These are phyloP conservation scores for Panellus pusillus DNA, from an alignment of 768 basidiomycete genomes.

Conservation along the genomic window DNA sequence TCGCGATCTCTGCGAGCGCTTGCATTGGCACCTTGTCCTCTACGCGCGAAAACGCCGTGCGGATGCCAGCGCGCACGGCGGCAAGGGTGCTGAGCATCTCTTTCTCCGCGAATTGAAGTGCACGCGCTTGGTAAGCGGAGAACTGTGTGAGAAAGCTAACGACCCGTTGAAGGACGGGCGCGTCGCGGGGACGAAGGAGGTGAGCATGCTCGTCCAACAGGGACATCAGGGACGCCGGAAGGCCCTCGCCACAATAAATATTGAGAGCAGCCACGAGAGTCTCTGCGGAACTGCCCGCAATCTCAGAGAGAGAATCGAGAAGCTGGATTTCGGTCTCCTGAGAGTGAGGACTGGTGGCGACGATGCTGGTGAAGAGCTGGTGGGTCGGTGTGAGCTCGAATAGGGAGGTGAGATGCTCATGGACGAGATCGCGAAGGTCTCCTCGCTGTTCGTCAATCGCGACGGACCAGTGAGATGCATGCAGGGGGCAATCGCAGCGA, in stretches of 20 bases:
- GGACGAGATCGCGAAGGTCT: conserved; percentile 44
- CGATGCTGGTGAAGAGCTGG: conserved; percentile 44
- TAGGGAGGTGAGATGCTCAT: conserved; percentile 41
- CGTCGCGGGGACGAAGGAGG: conserved; percentile 64
- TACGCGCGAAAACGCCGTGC: conserved; percentile 47
- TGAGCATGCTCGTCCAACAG: conserved; percentile 50
- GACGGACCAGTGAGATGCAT: conserved; percentile 54
- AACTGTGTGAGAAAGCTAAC: conserved; percentile 37
- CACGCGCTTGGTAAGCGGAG: conserved; percentile 29
- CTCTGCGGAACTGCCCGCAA: conserved; percentile 51
- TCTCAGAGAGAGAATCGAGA: conserved; percentile 32
- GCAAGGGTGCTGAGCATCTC: conserved; percentile 51
- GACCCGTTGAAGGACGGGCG: conserved; percentile 44
- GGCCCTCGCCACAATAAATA: conserved; percentile 42
- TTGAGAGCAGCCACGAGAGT: conserved; percentile 56
- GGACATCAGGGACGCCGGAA: conserved; percentile 33
- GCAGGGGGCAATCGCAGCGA: conserved; percentile 33
- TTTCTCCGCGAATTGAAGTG: conserved; percentile 46
- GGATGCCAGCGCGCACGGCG: conserved; percentile 44
- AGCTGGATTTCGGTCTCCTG: conserved; percentile 36
- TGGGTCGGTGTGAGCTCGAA: conserved; percentile 54
- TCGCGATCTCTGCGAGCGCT: conserved; percentile 47
- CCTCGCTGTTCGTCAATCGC: conserved; percentile 39
- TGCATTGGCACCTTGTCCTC: conserved; percentile 38
- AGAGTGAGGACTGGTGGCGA: conserved; percentile 36